Conservation (phyloP, 768 basidiomycete species). For the Boletus sp. region DNA sequence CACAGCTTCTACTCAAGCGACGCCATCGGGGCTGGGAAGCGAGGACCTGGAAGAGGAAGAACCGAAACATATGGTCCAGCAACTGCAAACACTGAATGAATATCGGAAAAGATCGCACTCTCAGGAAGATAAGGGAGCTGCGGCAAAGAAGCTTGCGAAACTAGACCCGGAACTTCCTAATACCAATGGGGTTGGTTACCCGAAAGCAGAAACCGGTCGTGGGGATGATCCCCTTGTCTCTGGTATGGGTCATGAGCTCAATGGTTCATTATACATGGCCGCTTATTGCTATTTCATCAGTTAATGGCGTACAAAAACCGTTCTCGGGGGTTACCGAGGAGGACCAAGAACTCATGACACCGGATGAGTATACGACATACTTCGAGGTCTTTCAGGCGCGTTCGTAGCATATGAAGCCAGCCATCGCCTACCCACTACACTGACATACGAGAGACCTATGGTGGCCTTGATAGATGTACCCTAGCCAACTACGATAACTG, state of each 20-base stretch:
- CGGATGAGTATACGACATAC: conserved; percentile 85
- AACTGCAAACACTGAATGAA: conserved; percentile 66
- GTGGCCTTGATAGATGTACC: conserved; percentile 16
- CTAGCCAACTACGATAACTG: conserved; percentile 11
- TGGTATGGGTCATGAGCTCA: conserved; percentile 41
- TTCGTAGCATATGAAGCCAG: conserved; percentile 13
- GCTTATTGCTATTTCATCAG: conserved; percentile 35
- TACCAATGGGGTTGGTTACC: conserved; percentile 12
- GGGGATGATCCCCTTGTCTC: conserved; percentile 60
- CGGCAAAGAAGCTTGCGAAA: conserved; percentile 41
- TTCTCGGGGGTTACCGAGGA: conserved; percentile 87
- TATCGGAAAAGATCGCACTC: conserved; percentile 74
- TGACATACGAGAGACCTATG: conserved; percentile 7
- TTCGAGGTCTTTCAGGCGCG: conserved; percentile 64
- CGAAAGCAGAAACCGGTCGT: not conserved
- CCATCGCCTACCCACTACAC: conserved; percentile 5
- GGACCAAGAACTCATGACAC: conserved; percentile 88
- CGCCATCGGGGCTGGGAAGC: conserved; percentile 55
- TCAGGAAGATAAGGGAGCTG: conserved; percentile 49
- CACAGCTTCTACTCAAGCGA: conserved; percentile 54
- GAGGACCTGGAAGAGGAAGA: conserved; percentile 70
- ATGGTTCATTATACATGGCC: not conserved
- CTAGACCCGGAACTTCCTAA: conserved; percentile 33
- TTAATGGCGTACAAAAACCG: conserved; percentile 69
- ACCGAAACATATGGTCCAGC: conserved; percentile 60